phyloP scores from a whole-genome alignment of 352 stramenopile genomes.

The Stephanocyclus meneghinianus region DNA sequence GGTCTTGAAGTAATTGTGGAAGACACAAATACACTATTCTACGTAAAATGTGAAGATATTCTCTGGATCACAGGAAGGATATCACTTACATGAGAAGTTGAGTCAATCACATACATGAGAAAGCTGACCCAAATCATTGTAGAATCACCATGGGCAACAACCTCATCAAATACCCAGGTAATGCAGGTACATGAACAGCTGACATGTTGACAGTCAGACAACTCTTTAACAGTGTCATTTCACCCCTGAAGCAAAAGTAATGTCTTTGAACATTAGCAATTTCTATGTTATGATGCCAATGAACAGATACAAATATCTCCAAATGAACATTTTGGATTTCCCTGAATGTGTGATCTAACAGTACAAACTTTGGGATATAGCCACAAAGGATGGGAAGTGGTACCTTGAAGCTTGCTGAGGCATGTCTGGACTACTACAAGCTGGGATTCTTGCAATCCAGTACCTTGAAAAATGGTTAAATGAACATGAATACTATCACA shows the following conservation, averaged over 20 bases:
- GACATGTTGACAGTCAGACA: slow-evolving; percentile 42
- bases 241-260: slow-evolving; percentile 13
- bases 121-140: too few relatives aligned
- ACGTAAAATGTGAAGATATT: slow-evolving; percentile 9
- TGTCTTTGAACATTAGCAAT: slow-evolving; percentile 19
- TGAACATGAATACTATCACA: slow-evolving; percentile 19
- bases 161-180: slow-evolving; percentile 39
- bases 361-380: neutral
- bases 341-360: too few relatives aligned
- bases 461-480: slow-evolving; percentile 16
- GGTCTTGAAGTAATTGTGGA: slow-evolving; percentile 13
- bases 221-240: too few relatives aligned
- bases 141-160: slow-evolving; percentile 20
- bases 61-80: too few relatives aligned
- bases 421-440: slow-evolving; percentile 24
- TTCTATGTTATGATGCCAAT: slow-evolving; percentile 36
- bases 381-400: neutral
- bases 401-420: neutral
- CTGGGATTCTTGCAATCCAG: slow-evolving; percentile 26
- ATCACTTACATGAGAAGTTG: too few relatives aligned
- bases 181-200: slow-evolving; percentile 32
- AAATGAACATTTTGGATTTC: slow-evolving; percentile 26
- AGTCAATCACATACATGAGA: too few relatives aligned
- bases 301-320: neutral
- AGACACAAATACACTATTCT: slow-evolving; percentile 40